Evolutionary conservation across 768 basidiomycete genomes (phyloP).

Genomic region (Phylloporus rhodoxanthus): DNA sequence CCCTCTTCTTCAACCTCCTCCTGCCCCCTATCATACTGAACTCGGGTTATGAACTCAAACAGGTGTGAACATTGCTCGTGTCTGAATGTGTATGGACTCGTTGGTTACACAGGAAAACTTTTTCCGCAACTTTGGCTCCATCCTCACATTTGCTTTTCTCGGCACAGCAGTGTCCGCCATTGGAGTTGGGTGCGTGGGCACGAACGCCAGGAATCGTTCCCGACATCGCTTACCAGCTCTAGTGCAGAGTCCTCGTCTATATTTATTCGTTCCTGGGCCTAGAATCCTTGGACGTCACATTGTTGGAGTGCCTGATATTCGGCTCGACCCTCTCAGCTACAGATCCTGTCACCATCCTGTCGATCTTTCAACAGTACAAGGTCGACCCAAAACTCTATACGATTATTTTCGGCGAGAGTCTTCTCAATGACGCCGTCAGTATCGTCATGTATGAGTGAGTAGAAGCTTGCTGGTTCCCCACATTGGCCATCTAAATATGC

Average conservation of each 20-base stretch:
- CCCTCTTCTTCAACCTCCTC: constrained; percentile 96
- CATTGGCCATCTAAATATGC: background rate
- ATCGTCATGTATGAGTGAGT: constrained; percentile 99
- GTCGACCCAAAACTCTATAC: constrained; percentile 97
- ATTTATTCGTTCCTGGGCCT: constrained; percentile 91
- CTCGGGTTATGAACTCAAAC: constrained; percentile 96
- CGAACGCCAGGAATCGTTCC: background rate
- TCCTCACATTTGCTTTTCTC: constrained; percentile 86
- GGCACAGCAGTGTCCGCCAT: constrained; percentile 97
- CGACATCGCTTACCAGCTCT: constrained; percentile 39
- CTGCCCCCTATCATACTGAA: constrained; percentile 97
- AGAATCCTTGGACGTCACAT: constrained; percentile 77
- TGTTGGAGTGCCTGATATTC: constrained; percentile 93
- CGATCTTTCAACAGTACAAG: constrained; percentile 98
- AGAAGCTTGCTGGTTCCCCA: background rate
- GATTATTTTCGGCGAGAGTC: constrained; percentile 94
- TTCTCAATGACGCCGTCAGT: constrained; percentile 97
- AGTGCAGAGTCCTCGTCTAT: constrained; percentile 83
- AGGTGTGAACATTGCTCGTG: constrained; percentile 44
- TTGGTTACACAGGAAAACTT: constrained; percentile 75
- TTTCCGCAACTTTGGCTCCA: constrained; percentile 96
- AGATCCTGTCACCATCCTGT: constrained; percentile 95
- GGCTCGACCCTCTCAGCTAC: constrained; percentile 96
- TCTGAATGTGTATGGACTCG: background rate
- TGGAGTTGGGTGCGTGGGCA: constrained; percentile 76